phyloP scores from a whole-genome alignment of 768 basidiomycete species.

The Suillus subalutaceus region DNA sequence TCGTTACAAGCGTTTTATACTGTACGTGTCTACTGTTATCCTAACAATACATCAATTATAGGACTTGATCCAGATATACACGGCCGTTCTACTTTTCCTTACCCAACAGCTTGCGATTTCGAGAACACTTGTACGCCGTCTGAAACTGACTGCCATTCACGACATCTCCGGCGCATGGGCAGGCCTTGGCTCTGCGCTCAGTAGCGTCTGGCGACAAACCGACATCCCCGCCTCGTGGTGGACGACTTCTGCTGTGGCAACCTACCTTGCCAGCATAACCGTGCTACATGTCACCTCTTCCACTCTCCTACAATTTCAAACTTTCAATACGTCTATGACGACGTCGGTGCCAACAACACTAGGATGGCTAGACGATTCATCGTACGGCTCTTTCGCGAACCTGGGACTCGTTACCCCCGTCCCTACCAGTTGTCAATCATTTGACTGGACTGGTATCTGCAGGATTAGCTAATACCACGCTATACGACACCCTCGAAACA shows the following conservation, averaged over 20 bases:
- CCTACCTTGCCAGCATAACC: constrained; percentile 18
- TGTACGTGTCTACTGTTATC: not conserved
- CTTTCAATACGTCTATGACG: constrained; percentile 16
- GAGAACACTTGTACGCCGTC: constrained; percentile 4
- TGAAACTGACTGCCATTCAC: constrained; percentile 19
- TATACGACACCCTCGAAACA: constrained; percentile 17
- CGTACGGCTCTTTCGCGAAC: not conserved
- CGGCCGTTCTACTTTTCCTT: constrained; percentile 14
- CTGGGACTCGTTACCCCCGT: not conserved
- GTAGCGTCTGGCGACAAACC: constrained; percentile 19
- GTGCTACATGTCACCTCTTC: constrained; percentile 24
- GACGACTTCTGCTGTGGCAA: constrained; percentile 8
- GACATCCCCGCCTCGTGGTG: constrained; percentile 17
- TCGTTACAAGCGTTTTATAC: constrained; percentile 13
- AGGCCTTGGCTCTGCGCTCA: constrained; percentile 21
- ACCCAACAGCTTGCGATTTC: constrained; percentile 19
- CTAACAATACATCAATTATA: not conserved
- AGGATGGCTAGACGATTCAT: constrained; percentile 8
- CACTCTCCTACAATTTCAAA: constrained; percentile 16
- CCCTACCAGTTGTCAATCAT: not conserved
- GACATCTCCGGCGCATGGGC: constrained; percentile 20
- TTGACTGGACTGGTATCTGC: constrained; percentile 1
- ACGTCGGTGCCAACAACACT: constrained; percentile 5
- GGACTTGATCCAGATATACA: constrained; percentile 13
- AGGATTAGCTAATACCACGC: constrained; percentile 15